These are phyloP conservation scores for Fusarium anguioides DNA, from an alignment of 2,329 filamentous ascomycete genomes.

Conservation along the genomic window DNA sequence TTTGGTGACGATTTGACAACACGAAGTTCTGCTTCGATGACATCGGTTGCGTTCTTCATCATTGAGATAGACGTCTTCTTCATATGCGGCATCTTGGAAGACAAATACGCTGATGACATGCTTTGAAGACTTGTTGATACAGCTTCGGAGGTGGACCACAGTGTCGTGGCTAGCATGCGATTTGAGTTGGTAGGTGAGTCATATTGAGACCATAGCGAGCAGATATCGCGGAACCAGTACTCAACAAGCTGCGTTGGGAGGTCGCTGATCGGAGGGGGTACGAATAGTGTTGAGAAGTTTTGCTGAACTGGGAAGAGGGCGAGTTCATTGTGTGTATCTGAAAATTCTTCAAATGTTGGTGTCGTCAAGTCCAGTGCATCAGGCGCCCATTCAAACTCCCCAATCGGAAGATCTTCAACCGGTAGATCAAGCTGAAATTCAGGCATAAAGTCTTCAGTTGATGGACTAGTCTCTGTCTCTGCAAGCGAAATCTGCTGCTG, in stretches of 20 bases:
- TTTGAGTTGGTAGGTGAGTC: constrained; percentile 55
- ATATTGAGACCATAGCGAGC: constrained; percentile 55
- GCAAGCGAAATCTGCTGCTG: not conserved
- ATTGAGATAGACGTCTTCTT: constrained; percentile 48
- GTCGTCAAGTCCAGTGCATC: constrained; percentile 15
- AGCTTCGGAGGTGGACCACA: constrained; percentile 53
- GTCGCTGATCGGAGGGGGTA: constrained; percentile 29
- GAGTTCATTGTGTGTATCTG: not conserved
- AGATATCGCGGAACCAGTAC: constrained; percentile 54
- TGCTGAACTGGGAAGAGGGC: constrained; percentile 15
- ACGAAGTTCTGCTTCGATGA: constrained; percentile 49
- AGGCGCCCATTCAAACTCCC: constrained; percentile 18
- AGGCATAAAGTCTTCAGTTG: not conserved
- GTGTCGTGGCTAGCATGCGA: constrained; percentile 50
- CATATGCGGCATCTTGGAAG: constrained; percentile 50
- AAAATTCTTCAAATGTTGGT: not conserved
- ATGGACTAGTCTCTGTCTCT: not conserved
- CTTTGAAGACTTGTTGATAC: constrained; percentile 55
- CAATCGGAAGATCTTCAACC: not conserved
- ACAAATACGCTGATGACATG: constrained; percentile 54
- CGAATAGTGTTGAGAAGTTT: not conserved
- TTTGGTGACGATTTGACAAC: constrained; percentile 33
- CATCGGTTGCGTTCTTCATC: constrained; percentile 50
- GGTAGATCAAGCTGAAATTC: constrained; percentile 13
- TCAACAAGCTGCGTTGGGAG: constrained; percentile 48